Base-by-base conservation (phyloP, 1,284 basidiomycete genomes). In the Filobasidium uniguttulatum region DNA sequence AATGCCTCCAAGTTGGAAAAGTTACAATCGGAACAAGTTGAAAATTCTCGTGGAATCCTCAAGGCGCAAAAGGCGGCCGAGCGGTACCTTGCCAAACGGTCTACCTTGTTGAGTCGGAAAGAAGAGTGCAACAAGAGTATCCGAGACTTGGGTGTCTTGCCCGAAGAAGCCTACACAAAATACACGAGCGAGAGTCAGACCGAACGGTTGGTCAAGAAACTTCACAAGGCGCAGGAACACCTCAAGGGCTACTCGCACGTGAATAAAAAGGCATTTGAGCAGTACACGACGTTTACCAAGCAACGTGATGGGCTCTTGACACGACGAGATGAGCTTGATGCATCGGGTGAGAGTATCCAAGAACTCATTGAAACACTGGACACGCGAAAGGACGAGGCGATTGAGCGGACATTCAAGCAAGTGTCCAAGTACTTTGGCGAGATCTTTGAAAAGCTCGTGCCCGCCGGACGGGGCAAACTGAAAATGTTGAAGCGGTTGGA, bases 181-280 rank as follows among this genome's bases (percentile, higher is more conserved):
- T 96, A 96, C 64, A 83, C 81, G 10, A 80, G 77, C 49, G 82
- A 85, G 52, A 81, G 82, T 2, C n/a, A 38, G 59, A 74, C 84
- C 9, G 89, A 96, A 59, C 59, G 93, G 86, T 76, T 98, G 33
- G 78, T 93, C 59, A 91, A 87, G 71, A 84, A 83, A 57, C 75
- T 98, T 31, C 90, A 94, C 62, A 77, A 77, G 22, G 82, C 90
- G 56, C 91, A 96, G 61, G 90, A 96, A 60, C 79, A 80, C 26
- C 73, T 99, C 56, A 96, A 93, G 68, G 91, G 91, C 68, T 98
- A 90, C 61, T 83, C 88, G 0, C 91, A 97, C 63, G 93, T 98
- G 57, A 99, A 99, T 76, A 98, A 98, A 74, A 97, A 97, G 68
- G 94, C 93, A 1, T 93, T 96, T 62, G 94, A 99, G 68, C 90